A percentile compares a stretch with the other conserved stretches of the same genome.
phyloP scores from a whole-genome alignment of 2,329 filamentous ascomycete species.

The Alternaria panax region DNA sequence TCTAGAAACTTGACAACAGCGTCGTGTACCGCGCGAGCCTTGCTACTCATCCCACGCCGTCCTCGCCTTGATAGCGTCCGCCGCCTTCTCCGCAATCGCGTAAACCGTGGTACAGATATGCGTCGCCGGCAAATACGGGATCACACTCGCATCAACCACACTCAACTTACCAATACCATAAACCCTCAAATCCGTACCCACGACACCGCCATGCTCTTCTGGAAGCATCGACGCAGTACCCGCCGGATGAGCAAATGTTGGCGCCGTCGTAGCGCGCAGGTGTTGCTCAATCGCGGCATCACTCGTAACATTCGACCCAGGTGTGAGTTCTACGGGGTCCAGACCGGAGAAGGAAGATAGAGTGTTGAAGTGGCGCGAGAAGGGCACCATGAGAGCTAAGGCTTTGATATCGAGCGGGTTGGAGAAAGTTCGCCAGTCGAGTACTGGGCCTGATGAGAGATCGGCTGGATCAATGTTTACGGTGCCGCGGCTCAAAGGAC shows the following conservation, averaged over 20 bases:
- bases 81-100: constrained; percentile 25
- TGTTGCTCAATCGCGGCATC: background rate
- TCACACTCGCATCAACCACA: constrained; percentile 2
- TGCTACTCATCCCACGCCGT: background rate
- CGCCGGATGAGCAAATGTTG: constrained; percentile 22
- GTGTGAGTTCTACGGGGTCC: constrained; percentile 20
- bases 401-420: constrained; percentile 43
- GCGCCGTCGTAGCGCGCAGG: background rate
- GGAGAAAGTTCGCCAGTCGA: constrained; percentile 27
- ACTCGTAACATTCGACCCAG: constrained; percentile 25
- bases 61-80: background rate
- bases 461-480: constrained; percentile 43
- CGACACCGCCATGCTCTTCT: constrained; percentile 30
- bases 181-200: constrained; percentile 25
- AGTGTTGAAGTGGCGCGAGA: constrained; percentile 29
- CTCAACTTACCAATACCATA: constrained; percentile 25
- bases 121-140: background rate
- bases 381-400: constrained; percentile 35
- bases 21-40: background rate
- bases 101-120: constrained; percentile 33
- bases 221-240: constrained; percentile 23
- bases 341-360: constrained; percentile 19
- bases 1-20: background rate
- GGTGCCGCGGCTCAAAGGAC: constrained; percentile 28
- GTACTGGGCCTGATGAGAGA: constrained; percentile 27